These are phyloP conservation scores for Daldinia eschscholtzii DNA, from an alignment of 2,329 filamentous ascomycete species.

Conservation along the genomic window DNA sequence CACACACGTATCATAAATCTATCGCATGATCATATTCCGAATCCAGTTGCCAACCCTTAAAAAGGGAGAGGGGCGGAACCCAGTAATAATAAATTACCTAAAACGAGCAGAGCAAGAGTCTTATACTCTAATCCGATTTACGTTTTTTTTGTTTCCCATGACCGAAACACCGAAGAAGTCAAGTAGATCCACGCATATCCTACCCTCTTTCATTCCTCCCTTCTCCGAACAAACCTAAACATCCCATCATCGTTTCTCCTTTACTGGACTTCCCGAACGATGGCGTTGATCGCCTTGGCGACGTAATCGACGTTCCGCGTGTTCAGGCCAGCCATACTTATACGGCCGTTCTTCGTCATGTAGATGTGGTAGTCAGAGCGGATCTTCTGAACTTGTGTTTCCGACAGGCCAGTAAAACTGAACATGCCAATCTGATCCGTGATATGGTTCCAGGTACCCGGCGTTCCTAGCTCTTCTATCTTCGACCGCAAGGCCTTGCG, in stretches of 20 bases:
- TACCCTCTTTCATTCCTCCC: background rate
- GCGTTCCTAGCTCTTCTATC: slow-evolving; percentile 86
- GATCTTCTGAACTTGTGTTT: slow-evolving; percentile 79
- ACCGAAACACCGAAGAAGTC: slow-evolving; percentile 30
- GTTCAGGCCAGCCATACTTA: slow-evolving; percentile 98
- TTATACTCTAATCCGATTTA: slow-evolving; percentile 23
- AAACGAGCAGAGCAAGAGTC: slow-evolving; percentile 22
- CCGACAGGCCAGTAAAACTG: slow-evolving; percentile 85
- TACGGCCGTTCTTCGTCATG: slow-evolving; percentile 98
- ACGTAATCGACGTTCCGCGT: slow-evolving; percentile 93
- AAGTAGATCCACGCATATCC: slow-evolving; percentile 14
- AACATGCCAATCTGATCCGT: slow-evolving; percentile 99
- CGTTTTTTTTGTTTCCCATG: slow-evolving; percentile 28
- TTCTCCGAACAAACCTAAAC: background rate
- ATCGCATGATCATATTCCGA: slow-evolving; percentile 17
- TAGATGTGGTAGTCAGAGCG: slow-evolving; percentile 81
- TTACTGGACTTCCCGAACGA: slow-evolving; percentile 70
- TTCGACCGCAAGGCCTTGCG: slow-evolving; percentile 80
- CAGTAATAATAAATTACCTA: slow-evolving; percentile 20
- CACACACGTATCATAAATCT: slow-evolving; percentile 10
- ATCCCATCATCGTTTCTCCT: background rate
- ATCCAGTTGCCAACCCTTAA: slow-evolving; percentile 18
- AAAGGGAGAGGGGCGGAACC: slow-evolving; percentile 15
- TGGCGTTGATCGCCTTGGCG: slow-evolving; percentile 87
- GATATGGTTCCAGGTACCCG: slow-evolving; percentile 95